Evolutionary conservation across 139 green algal genomes (phyloP).

Genomic region (Chlamydomonas applanata): DNA sequence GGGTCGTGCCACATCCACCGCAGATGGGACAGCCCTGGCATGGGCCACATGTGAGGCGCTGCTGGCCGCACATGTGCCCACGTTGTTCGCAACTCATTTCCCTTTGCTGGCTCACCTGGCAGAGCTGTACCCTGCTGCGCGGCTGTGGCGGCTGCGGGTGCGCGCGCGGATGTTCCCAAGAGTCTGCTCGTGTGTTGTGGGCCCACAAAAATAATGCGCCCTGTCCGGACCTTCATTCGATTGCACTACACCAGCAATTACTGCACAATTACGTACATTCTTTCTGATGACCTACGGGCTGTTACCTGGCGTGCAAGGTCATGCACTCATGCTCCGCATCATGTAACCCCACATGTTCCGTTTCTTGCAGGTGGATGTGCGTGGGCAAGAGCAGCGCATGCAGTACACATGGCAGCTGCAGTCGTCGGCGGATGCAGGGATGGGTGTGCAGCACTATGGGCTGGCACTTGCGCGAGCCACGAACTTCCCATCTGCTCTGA

Average conservation of each 20-base stretch:
- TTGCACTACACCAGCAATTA: too few species aligned
- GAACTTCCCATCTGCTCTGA: slow-evolving; percentile 43
- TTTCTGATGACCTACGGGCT: too few species aligned
- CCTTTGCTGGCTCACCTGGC: slow-evolving; percentile 56
- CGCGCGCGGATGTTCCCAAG: slow-evolving; percentile 1
- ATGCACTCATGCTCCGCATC: background rate
- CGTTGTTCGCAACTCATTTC: slow-evolving; percentile 80
- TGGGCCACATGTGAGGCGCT: slow-evolving; percentile 69
- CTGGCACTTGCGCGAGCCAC: slow-evolving; percentile 55
- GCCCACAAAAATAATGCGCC: too few species aligned
- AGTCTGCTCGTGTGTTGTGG: background rate
- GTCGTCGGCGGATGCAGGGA: slow-evolving; percentile 6
- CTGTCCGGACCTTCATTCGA: too few species aligned
- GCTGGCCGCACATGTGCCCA: slow-evolving; percentile 28
- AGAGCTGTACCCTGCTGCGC: slow-evolving; percentile 56
- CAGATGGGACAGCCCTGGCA: slow-evolving; percentile 71
- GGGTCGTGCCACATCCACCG: slow-evolving; percentile 68
- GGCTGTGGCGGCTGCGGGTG: slow-evolving; percentile 64
- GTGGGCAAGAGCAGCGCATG: slow-evolving; percentile 10
- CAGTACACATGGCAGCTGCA: slow-evolving; percentile 50
- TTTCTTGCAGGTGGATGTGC: slow-evolving; percentile 24
- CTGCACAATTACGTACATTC: too few species aligned
- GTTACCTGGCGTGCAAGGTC: background rate
- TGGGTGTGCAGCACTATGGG: slow-evolving; percentile 53
- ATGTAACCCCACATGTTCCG: too few species aligned